Percentiles rank a stretch among this genome's conserved stretches.
Evolutionary conservation across 306 rosid genomes (phyloP).

Genomic region (Parietaria judaica): DNA sequence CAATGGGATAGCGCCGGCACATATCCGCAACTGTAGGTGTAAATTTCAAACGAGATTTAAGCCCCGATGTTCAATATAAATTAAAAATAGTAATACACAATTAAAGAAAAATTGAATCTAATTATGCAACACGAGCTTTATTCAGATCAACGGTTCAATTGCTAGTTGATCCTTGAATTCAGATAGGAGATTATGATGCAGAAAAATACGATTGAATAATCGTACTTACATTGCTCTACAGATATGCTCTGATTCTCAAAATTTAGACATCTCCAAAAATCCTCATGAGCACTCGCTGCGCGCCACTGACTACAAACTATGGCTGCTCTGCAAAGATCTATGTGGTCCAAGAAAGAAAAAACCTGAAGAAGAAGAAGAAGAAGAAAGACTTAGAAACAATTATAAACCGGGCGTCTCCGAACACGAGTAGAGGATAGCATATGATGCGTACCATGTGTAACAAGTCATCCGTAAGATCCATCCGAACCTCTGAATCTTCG

Average conservation of each 20-base stretch:
- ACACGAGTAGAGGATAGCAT: not conserved
- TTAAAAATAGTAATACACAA: not conserved
- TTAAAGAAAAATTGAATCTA: not conserved
- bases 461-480: slow-evolving; percentile 96
- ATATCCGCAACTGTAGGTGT: slow-evolving; percentile 75
- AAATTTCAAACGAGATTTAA: slow-evolving; percentile 10
- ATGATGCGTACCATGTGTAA: slow-evolving; percentile 69
- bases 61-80: too few species aligned
- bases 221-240: slow-evolving; percentile 75
- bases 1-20: slow-evolving; percentile 95
- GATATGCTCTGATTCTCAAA: slow-evolving; percentile 88
- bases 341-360: slow-evolving; percentile 89
- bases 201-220: not conserved
- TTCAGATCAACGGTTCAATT: too few species aligned
- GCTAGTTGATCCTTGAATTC: too few species aligned
- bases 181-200: not conserved
- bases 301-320: slow-evolving; percentile 94
- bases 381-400: not conserved
- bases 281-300: slow-evolving; percentile 92
- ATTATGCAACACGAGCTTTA: not conserved
- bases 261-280: slow-evolving; percentile 86
- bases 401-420: not conserved
- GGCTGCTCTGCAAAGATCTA: slow-evolving; percentile 89
- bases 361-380: slow-evolving; percentile 40
- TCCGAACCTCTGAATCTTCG: slow-evolving; percentile 67